These are phyloP conservation scores for Botrytis fabae DNA, from an alignment of 2,329 filamentous ascomycete species.

Conservation along the genomic window DNA sequence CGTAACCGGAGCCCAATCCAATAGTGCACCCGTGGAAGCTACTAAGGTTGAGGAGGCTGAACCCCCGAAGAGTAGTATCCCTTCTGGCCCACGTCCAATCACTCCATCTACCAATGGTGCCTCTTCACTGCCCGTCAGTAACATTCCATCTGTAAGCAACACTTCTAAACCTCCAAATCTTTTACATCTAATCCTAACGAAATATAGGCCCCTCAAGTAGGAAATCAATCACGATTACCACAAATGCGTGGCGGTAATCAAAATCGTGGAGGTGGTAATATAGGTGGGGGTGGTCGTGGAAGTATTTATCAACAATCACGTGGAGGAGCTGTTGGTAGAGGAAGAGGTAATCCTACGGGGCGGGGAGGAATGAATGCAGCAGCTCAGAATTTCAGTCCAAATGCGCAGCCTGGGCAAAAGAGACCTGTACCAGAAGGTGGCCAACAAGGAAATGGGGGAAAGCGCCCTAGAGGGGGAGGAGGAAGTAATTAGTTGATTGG, in stretches of 20 bases:
- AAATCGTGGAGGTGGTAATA: constrained; percentile 29
- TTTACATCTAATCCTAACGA: constrained; percentile 20
- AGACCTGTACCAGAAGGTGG: constrained; percentile 40
- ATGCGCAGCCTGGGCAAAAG: constrained; percentile 36
- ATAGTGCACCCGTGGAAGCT: constrained; percentile 27
- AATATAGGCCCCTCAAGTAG: constrained; percentile 30
- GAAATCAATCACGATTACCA: constrained; percentile 35
- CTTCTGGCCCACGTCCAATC: constrained; percentile 23
- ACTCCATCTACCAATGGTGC: constrained; percentile 30
- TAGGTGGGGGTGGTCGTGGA: constrained; percentile 22
- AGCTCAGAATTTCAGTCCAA: constrained; percentile 38
- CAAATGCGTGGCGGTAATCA: constrained; percentile 35
- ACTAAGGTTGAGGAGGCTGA: constrained; percentile 31
- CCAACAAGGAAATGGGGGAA: constrained; percentile 43
- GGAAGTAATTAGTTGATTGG: constrained; percentile 31
- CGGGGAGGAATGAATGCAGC: constrained; percentile 40
- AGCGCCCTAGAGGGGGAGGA: constrained; percentile 47
- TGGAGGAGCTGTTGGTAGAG: constrained; percentile 34
- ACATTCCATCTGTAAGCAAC: constrained; percentile 37
- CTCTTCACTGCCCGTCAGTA: constrained; percentile 30
- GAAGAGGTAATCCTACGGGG: constrained; percentile 33
- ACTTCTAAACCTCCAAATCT: background rate
- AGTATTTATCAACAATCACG: constrained; percentile 27
- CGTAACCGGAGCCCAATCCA: constrained; percentile 26
- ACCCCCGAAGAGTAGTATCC: constrained; percentile 15